A percentile compares a stretch with the other conserved stretches of the same genome.
Evolutionary conservation across 2,329 filamentous ascomycete genomes (phyloP).

Genomic region (Byssochlamys sp.): DNA sequence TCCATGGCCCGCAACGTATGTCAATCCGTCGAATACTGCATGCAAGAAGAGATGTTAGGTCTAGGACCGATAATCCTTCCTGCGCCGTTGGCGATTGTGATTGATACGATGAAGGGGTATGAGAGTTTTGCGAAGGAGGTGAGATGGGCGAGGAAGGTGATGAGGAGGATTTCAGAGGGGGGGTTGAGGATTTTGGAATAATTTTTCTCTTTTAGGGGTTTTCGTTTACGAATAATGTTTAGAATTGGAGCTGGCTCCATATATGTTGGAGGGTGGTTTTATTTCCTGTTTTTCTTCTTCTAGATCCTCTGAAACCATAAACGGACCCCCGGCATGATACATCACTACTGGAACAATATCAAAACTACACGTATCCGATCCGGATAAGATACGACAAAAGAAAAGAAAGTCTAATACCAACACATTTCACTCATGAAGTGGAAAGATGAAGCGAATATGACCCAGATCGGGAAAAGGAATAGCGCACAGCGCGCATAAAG

Average conservation of each 20-base stretch:
- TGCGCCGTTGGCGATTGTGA: conserved; percentile 5
- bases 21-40: conserved; percentile 25
- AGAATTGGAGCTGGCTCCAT: too few species aligned
- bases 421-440: background rate
- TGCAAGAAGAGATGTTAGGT: conserved; percentile 14
- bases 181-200: background rate
- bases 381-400: background rate
- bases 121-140: conserved; percentile 1
- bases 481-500: background rate
- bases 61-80: conserved; percentile 3
- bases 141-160: conserved; percentile 2
- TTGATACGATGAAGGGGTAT: conserved; percentile 4
- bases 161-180: background rate
- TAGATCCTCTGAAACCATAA: too few species aligned
- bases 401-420: background rate
- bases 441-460: background rate
- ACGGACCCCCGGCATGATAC: too few species aligned
- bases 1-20: conserved; percentile 23
- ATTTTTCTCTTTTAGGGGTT: background rate
- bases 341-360: background rate
- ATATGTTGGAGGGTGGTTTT: too few species aligned
- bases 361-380: background rate
- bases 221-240: too few species aligned
- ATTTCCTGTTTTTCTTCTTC: too few species aligned
- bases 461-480: background rate